Evolutionary conservation across 2,329 filamentous ascomycete species (phyloP).

Genomic region (Fusarium tanahbumbuense): DNA sequence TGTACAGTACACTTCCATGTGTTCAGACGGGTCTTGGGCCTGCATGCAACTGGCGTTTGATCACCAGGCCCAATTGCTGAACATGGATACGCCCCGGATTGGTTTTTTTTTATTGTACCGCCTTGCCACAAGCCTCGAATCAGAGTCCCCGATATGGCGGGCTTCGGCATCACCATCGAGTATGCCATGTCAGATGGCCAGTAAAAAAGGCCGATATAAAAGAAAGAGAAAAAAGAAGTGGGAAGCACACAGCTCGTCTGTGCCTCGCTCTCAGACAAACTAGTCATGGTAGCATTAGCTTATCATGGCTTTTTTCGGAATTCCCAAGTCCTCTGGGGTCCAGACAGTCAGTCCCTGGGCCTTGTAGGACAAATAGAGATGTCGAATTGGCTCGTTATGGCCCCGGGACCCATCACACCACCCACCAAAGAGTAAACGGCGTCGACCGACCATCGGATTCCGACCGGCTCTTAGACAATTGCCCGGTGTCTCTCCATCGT

Average conservation of each 20-base stretch:
- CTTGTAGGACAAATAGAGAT: slow-evolving; percentile 35
- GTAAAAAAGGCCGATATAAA: slow-evolving; percentile 25
- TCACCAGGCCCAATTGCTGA: slow-evolving; percentile 21
- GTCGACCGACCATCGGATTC: slow-evolving; percentile 46
- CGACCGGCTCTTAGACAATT: slow-evolving; percentile 41
- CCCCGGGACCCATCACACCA: slow-evolving; percentile 47
- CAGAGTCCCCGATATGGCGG: slow-evolving; percentile 30
- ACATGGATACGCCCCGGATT: slow-evolving; percentile 18
- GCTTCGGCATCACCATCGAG: slow-evolving; percentile 40
- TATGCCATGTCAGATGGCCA: slow-evolving; percentile 36
- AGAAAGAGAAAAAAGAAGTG: slow-evolving; percentile 26
- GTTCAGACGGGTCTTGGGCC: background rate
- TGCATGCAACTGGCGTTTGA: slow-evolving; percentile 23
- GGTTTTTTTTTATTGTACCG: background rate
- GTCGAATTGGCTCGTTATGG: slow-evolving; percentile 46
- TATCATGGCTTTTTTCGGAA: slow-evolving; percentile 36
- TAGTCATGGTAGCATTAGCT: slow-evolving; percentile 30
- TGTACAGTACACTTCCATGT: background rate
- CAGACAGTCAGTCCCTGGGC: slow-evolving; percentile 8
- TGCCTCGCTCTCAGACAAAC: slow-evolving; percentile 37
- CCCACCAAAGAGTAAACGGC: slow-evolving; percentile 28
- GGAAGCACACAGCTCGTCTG: slow-evolving; percentile 26
- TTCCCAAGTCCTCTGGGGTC: slow-evolving; percentile 1
- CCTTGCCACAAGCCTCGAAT: slow-evolving; percentile 35
- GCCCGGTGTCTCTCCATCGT: slow-evolving; percentile 36